Base-by-base conservation (phyloP, 495 filamentous ascomycete genomes). In the Hypoxylon perforatum region DNA sequence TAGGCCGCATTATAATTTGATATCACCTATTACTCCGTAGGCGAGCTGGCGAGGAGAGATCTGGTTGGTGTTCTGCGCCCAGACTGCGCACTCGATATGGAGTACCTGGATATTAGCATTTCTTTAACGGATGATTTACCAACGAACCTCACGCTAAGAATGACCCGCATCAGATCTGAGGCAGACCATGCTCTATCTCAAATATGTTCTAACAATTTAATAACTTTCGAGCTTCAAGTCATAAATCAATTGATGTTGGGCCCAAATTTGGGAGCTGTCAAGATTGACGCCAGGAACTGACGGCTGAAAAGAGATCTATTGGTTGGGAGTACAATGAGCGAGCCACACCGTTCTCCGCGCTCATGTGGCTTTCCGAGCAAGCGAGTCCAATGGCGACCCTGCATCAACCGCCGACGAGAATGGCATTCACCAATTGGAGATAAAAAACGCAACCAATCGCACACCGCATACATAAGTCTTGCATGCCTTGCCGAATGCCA, bases 371-470 rank as follows among this genome's bases (percentile, higher is more conserved):
- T 53, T 48, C 66, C 39, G 41, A 45, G 11, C 9, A 61, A 66
- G 52, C 61, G 61, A 65, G 56, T 39, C 75, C 70, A 75, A 76
- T 76, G 49, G 57, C 57, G 35, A 17, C 19, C 8, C 22, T 39
- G 52, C 28, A 68, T 45, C 56, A 72, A 52, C 75, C 75, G 75
- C 75, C 65, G 62, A 46, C 56, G 60, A 71, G 46, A 49, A 59
- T 18, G 44, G 55, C 45, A 51, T 25, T 57, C 30, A 33, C 39
- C 58, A 61, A 57, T 62, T 45, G 30, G 10, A 49, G 41, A 50
- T 15, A 63, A 52, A n/a, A 17, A 36, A 23, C 36, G 38, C 45
- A 19, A 14, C 52, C 57, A 52, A 33, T 33, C 30, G 63, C 65
- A 68, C 67, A 63, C 55, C 39, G 64, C 57, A 67, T 61, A 50